Percentiles rank a stretch among this genome's conserved stretches.
Evolutionary conservation across 352 stramenopile species (phyloP).

Genomic region (Phytophthora uliginosa): DNA sequence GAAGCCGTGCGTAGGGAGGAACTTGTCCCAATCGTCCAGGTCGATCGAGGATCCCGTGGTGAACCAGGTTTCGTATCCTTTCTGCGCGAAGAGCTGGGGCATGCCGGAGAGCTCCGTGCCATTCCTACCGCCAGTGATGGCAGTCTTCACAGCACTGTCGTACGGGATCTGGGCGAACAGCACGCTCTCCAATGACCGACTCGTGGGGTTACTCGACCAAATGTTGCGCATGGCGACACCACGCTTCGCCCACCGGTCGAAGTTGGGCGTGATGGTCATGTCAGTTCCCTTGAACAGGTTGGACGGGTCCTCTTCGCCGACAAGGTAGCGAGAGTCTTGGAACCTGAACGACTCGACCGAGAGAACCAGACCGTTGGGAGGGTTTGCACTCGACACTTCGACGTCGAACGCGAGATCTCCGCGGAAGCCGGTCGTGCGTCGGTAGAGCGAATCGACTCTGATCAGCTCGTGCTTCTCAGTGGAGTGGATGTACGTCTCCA

Average conservation of each 20-base stretch:
- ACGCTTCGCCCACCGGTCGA: slow-evolving; percentile 58
- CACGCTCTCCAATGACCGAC: slow-evolving; percentile 62
- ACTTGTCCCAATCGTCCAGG: slow-evolving; percentile 59
- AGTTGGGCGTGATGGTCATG: slow-evolving; percentile 52
- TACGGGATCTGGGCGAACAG: slow-evolving; percentile 63
- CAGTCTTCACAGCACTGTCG: slow-evolving; percentile 46
- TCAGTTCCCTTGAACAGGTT: slow-evolving; percentile 48
- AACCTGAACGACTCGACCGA: slow-evolving; percentile 64
- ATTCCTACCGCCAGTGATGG: slow-evolving; percentile 37
- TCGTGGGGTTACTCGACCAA: slow-evolving; percentile 68
- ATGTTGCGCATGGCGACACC: slow-evolving; percentile 63
- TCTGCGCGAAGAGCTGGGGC: slow-evolving; percentile 61
- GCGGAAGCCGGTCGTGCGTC: slow-evolving; percentile 28
- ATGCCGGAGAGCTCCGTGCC: slow-evolving; percentile 45
- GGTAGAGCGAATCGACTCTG: slow-evolving; percentile 23
- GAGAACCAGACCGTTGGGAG: slow-evolving; percentile 61
- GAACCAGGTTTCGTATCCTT: slow-evolving; percentile 62
- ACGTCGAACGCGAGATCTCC: slow-evolving; percentile 48
- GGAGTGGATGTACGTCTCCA: slow-evolving; percentile 23
- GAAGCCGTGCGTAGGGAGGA: slow-evolving; percentile 58
- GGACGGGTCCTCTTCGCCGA: slow-evolving; percentile 43
- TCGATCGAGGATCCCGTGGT: slow-evolving; percentile 50
- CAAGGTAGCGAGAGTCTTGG: slow-evolving; percentile 60
- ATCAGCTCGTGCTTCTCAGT: slow-evolving; percentile 37
- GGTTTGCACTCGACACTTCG: slow-evolving; percentile 35